Base-by-base conservation (phyloP, 495 filamentous ascomycete genomes). In the Trichoderma orchidacearum region DNA sequence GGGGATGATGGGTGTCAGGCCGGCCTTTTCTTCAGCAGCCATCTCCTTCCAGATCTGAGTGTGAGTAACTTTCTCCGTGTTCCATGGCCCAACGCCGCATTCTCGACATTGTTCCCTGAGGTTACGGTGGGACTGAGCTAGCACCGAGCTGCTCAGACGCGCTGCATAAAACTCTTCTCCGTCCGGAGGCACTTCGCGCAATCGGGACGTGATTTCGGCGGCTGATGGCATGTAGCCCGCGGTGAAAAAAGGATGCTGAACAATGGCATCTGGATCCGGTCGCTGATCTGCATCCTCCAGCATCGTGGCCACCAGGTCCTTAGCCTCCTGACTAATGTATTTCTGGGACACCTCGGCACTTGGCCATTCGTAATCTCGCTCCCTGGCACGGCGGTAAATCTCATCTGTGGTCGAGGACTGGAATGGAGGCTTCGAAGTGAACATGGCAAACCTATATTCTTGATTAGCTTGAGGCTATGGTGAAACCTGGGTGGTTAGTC, bases 341-440 rank as follows among this genome's bases (percentile, higher is more conserved):
- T 75, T 78, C 50, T 75, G 70, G 1, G 72, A 70, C 7, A 60
- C 69, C 28, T 75, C 71, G 3, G 71, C 58, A 38, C 82, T 79
- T 3, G 86, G 86, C 87, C 87, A 92, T 57, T 85, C 82, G 58
- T 90, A 92, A 35, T 84, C 80, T 51, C 85, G 66, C 57, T 81
- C 82, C 63, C 78, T 77, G 1, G 87, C 85, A 61, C 85, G 83
- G 34, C 82, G 81, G 66, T 95, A 94, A 27, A 95, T 93, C 62
- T 90, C 87, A 61, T 92, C 85, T 38, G 88, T 83, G 0, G 88
- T 90, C 32, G 85, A 84, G 5, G 89, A 89, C 68, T 93, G 89
- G 61, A 95, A 94, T 1, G 89, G 89, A 1, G 89, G 87, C 56
- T 85, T 89, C n/a, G 89, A 89, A 13, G 86, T 86, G 34, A 95